Evolutionary conservation across 2,329 filamentous ascomycete species (phyloP).

Genomic region (Fusarium longipes): DNA sequence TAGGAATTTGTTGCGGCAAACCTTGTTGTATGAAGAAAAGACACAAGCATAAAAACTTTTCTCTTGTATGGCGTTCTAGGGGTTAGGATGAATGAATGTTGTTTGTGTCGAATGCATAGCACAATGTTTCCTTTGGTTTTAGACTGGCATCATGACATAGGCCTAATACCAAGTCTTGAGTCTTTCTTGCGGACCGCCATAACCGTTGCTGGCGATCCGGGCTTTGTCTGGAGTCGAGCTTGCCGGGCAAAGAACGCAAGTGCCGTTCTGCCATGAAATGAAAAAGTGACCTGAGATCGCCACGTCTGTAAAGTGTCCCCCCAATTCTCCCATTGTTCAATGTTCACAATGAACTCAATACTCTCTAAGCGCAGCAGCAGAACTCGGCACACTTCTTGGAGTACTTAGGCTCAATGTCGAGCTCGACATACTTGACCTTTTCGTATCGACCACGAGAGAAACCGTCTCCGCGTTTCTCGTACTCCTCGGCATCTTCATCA

Average conservation of each 20-base stretch:
- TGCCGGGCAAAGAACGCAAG: background rate
- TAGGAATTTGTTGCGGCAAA: conserved; percentile 68
- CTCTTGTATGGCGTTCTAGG: conserved; percentile 41
- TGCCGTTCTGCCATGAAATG: background rate
- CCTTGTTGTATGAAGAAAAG: conserved; percentile 53
- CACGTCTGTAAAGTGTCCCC: background rate
- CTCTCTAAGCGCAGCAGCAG: conserved; percentile 27
- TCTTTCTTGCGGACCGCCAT: conserved; percentile 52
- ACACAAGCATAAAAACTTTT: conserved; percentile 33
- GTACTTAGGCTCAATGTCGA: conserved; percentile 23
- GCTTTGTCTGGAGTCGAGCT: background rate
- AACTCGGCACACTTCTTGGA: conserved; percentile 26
- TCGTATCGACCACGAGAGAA: background rate
- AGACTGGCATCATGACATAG: conserved; percentile 26
- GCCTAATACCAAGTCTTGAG: conserved; percentile 55
- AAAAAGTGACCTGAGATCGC: conserved; percentile 5
- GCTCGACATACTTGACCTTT: conserved; percentile 18
- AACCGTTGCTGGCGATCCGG: background rate
- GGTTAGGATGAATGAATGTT: conserved; percentile 30
- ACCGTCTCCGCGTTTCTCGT: background rate
- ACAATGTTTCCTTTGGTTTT: conserved; percentile 32
- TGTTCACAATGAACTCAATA: background rate
- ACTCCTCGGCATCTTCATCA: background rate
- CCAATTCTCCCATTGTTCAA: background rate
- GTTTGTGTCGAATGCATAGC: conserved; percentile 37